These are phyloP conservation scores for Podospora tetraspora DNA, from an alignment of 495 filamentous ascomycete species.

Conservation along the genomic window DNA sequence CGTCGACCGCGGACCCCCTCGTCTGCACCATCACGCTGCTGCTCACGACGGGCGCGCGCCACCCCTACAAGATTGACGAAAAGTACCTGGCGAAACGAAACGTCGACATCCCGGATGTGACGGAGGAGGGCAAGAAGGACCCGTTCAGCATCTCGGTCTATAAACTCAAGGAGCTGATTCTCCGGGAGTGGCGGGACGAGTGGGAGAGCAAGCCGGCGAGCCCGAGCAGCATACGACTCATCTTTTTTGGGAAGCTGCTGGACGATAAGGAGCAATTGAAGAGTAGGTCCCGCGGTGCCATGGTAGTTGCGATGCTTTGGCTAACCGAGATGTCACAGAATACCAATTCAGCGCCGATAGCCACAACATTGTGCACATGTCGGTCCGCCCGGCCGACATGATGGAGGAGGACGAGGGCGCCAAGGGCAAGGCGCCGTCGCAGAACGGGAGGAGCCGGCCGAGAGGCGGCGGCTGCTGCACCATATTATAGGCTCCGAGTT, in stretches of 20 bases:
- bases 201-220: conserved; percentile 82
- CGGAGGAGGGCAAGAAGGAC: conserved; percentile 53
- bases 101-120: conserved; percentile 61
- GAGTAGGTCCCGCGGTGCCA: conserved; percentile 21
- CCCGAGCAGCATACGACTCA: conserved; percentile 79
- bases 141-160: conserved; percentile 87
- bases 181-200: conserved; percentile 84
- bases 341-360: conserved; percentile 66
- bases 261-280: conserved; percentile 77
- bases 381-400: conserved; percentile 79
- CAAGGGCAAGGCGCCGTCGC: conserved; percentile 60
- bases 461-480: conserved; percentile 73
- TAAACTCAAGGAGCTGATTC: conserved; percentile 84
- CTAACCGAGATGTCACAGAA: conserved; percentile 44
- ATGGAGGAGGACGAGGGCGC: conserved; percentile 76
- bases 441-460: conserved; percentile 58
- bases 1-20: conserved; percentile 11
- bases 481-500: conserved; percentile 48
- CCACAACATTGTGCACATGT: conserved; percentile 90
- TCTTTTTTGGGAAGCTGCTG: conserved; percentile 80
- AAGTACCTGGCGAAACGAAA: conserved; percentile 76
- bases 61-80: conserved; percentile 82
- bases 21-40: conserved; percentile 62
- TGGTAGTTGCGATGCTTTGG: no score
- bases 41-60: conserved; percentile 71